These are phyloP conservation scores for Ophiobolus disseminans DNA, from an alignment of 2,329 filamentous ascomycete species.

Conservation along the genomic window DNA sequence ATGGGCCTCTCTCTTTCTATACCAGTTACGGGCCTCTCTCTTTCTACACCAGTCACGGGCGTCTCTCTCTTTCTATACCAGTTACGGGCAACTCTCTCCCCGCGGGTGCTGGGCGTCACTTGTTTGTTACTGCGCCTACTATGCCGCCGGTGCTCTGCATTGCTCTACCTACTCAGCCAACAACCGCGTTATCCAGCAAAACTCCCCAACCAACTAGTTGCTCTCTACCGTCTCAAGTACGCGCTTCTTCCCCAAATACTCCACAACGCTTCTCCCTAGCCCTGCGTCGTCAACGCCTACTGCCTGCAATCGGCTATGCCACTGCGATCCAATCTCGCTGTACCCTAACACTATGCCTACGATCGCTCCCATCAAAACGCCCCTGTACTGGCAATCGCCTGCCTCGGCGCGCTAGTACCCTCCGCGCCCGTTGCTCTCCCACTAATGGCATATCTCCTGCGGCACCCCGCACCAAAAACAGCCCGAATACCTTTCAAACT, in stretches of 20 bases:
- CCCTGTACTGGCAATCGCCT: constrained; percentile 9
- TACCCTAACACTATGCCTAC: constrained; percentile 3
- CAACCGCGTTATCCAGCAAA: constrained; percentile 13
- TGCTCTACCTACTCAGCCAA: constrained; percentile 6
- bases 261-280: constrained; percentile 1
- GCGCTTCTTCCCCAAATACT: constrained; percentile 9
- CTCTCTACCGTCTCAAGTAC: constrained; percentile 7
- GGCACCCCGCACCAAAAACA: constrained; percentile 15
- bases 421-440: constrained; percentile 1
- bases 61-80: too few relatives aligned
- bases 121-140: too few relatives aligned
- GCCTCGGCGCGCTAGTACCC: constrained; percentile 5
- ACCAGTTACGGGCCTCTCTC: too few relatives aligned
- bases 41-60: too few relatives aligned
- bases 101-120: too few relatives aligned
- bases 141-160: too few relatives aligned
- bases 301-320: neutral
- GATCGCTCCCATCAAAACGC: constrained; percentile 8
- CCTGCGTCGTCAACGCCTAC: neutral
- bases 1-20: too few relatives aligned
- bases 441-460: constrained; percentile 13
- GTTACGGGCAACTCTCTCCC: too few relatives aligned
- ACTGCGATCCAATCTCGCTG: neutral
- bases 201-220: constrained; percentile 12
- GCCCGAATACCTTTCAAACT: constrained; percentile 14